phyloP scores from a whole-genome alignment of 129 eudicot species.

The Heracleum sosnowskyi region DNA sequence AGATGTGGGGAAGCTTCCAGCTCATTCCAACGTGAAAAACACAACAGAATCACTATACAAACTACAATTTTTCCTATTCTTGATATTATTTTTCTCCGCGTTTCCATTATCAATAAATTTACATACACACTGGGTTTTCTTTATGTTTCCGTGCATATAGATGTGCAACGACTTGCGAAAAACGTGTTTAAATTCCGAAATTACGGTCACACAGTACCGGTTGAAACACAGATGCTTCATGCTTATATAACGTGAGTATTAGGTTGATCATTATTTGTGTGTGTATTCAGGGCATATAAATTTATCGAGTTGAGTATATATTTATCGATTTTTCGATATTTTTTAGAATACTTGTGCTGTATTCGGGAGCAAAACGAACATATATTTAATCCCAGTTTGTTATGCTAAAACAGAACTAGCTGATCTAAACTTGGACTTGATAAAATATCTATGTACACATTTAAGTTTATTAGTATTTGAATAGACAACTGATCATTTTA shows the following conservation, averaged over 20 bases:
- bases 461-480: no score
- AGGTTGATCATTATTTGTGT: neutral
- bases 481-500: neutral
- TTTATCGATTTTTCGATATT: no score
- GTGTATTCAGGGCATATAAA: neutral
- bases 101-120: no score
- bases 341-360: no score
- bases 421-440: no score
- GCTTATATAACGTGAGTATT: neutral
- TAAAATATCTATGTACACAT: no score
- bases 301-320: neutral
- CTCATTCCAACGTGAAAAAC: slow-evolving; percentile 3
- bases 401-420: neutral
- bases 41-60: neutral
- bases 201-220: neutral
- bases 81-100: neutral
- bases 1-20: slow-evolving; percentile 8
- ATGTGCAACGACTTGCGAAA: neutral
- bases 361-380: no score
- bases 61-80: neutral
- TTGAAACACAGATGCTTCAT: neutral
- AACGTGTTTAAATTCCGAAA: neutral
- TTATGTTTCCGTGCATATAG: neutral
- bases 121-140: neutral
- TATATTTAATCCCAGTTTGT: no score